Conservation (phyloP, 2,329 filamentous ascomycete species). For the Lojkania enalia region DNA sequence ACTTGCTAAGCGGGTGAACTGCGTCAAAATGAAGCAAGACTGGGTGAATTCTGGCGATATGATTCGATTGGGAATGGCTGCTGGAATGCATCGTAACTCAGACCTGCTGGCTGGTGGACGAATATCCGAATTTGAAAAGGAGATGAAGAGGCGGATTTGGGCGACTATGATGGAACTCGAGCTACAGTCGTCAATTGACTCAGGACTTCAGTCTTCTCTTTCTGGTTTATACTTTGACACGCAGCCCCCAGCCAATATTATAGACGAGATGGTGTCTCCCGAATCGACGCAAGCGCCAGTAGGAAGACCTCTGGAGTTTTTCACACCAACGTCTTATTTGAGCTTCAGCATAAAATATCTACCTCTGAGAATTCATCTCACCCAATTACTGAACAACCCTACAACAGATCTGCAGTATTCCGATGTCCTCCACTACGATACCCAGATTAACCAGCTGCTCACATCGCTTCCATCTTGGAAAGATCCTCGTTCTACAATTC, state of each 20-base stretch:
- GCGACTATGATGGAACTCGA: slow-evolving; percentile 61
- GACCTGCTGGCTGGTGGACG: slow-evolving; percentile 36
- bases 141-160: slow-evolving; percentile 61
- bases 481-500: slow-evolving; percentile 18
- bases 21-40: slow-evolving; percentile 58
- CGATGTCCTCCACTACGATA: slow-evolving; percentile 39
- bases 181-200: slow-evolving; percentile 58
- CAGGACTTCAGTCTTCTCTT: slow-evolving; percentile 54
- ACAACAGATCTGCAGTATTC: slow-evolving; percentile 32
- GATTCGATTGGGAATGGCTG: slow-evolving; percentile 56
- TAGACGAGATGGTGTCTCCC: slow-evolving; percentile 52
- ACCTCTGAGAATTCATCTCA: slow-evolving; percentile 36
- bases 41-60: slow-evolving; percentile 58
- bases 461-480: slow-evolving; percentile 30
- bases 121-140: slow-evolving; percentile 50
- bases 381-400: slow-evolving; percentile 38
- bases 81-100: slow-evolving; percentile 58
- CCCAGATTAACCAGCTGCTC: slow-evolving; percentile 29
- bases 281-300: slow-evolving; percentile 29
- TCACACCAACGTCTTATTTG: slow-evolving; percentile 38
- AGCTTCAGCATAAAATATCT: slow-evolving; percentile 28
- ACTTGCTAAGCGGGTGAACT: slow-evolving; percentile 55
- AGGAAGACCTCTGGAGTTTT: slow-evolving; percentile 28
- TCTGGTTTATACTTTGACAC: slow-evolving; percentile 54
- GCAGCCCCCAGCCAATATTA: slow-evolving; percentile 53